A percentile compares a stretch with the other conserved stretches of the same genome.
phyloP scores from a whole-genome alignment of 2,329 filamentous ascomycete genomes.

The Myotisia sp. region DNA sequence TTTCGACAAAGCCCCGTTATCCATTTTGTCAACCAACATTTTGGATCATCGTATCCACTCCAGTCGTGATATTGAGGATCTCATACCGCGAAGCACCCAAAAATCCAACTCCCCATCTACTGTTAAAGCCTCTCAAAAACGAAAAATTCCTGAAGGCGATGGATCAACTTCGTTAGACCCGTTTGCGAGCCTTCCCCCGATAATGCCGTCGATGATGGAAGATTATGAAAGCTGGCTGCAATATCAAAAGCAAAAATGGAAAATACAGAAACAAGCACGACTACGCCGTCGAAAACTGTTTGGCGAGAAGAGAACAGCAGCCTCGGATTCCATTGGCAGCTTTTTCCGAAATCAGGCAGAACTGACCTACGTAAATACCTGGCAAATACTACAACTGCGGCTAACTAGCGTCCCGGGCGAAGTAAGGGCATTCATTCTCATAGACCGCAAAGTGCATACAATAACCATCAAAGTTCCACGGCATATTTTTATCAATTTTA shows the following conservation, averaged over 20 bases:
- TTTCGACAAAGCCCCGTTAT: slow-evolving; percentile 54
- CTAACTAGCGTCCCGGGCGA: slow-evolving; percentile 73
- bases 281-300: slow-evolving; percentile 79
- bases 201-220: slow-evolving; percentile 70
- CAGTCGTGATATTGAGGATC: slow-evolving; percentile 61
- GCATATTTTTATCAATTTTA: slow-evolving; percentile 82
- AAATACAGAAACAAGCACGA: slow-evolving; percentile 84
- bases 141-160: slow-evolving; percentile 56
- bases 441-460: slow-evolving; percentile 79
- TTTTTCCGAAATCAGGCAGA: slow-evolving; percentile 89
- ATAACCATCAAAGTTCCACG: slow-evolving; percentile 81
- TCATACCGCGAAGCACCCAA: slow-evolving; percentile 49
- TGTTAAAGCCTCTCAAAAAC: slow-evolving; percentile 45
- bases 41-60: slow-evolving; percentile 42
- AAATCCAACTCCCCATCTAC: slow-evolving; percentile 50
- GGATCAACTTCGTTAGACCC: slow-evolving; percentile 54
- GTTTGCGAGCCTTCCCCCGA: slow-evolving; percentile 64
- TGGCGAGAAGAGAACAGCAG: slow-evolving; percentile 58
- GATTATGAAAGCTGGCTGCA: slow-evolving; percentile 79
- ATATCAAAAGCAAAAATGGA: slow-evolving; percentile 99
- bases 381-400: slow-evolving; percentile 83
- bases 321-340: slow-evolving; percentile 48
- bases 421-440: slow-evolving; percentile 77
- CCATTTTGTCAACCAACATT: slow-evolving; percentile 52
- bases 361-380: slow-evolving; percentile 75